Base-by-base conservation (phyloP, 371 early-diverging fungal genomes). In the Actinomortierella wolfii region DNA sequence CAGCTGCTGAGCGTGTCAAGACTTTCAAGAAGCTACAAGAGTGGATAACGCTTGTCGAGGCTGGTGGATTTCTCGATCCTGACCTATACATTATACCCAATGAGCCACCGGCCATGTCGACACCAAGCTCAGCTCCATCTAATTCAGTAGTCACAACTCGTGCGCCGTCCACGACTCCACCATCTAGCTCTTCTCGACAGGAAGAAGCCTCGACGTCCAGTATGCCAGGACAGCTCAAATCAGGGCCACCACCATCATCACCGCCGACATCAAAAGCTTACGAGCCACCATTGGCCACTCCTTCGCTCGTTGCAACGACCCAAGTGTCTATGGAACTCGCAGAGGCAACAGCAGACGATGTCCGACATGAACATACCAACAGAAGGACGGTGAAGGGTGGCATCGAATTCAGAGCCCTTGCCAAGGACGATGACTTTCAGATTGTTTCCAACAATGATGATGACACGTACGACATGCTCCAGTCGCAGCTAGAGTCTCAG, bases 401-500 rank as follows among this genome's bases (percentile, higher is more conserved):
- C 17, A 62, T 70, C 28, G 61, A 65, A 43, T 62, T 73, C 29
- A 51, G 56, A 39, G 62, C 52, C 18, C 40, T 61, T 45, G 63
- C 64, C 11, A 57, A 42, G 14, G 66, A 64, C n/a, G 71, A 74
- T 20, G 70, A 67, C 43, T 73, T 69, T 51, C 57, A 68, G 40
- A 64, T 77, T 15, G 60, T 67, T 1, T 76, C 68, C 15, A 63
- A 56, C 23, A 61, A 65, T 39, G 67, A 59, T 5, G 62, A 46
- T 40, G 68, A 75, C 7, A 82, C 82, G 0, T 74, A 76, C 24
- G 78, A 80, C 6, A 82, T 80, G 57, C 66, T 85, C 14, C 79
- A 83, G 51, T 61, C 79, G 0, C 85, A 84, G 25, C 78, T 92
- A 6, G 73, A 67, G 17, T 77, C 83, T 7, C 92, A 92, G 71